Evolutionary conservation across 345 rosid species (phyloP), one percentile per base, ranked within the genome.

Genomic region (Leavenworthia alabamica): DNA sequence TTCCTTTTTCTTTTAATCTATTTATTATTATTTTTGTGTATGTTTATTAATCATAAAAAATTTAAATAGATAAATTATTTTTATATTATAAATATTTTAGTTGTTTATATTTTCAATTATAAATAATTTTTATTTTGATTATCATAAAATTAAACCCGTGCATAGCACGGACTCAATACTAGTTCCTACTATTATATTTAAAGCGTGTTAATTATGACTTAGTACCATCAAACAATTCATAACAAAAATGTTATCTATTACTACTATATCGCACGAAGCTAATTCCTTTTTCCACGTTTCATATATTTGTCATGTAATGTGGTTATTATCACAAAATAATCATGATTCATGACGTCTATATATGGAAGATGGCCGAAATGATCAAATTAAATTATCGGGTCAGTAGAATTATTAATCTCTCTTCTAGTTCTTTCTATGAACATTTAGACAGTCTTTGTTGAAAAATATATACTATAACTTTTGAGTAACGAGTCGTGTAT

Each of bases 321-420:
- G 62, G 44, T 60, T 42, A 44, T 33, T 58, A 33, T 43, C 37
- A 13, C 4, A 15, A 29, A 27, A n/a, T n/a, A n/a, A 46, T 16
- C 46, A 60, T 43, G 74, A 70, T 63, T 63, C 55, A 5, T 61
- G 5, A n/a, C n/a, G 53, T 48, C 74, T 55, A 46, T 47, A 29
- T 28, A 37, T 28, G 28, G 35, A 47, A 53, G 22, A 62, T 55
- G 39, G 47, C 46, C 74, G 47, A 39, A 31, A 40, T 48, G 13
- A 62, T 8, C 53, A 54, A 7, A 31, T 55, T 70, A 46, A n/a
- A 15, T 40, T 56, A 70, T 48, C 37, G 28, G 31, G 53, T 49
- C 74, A 62, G 39, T 47, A 29, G 29, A 37, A 27, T 61, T 53
- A 61, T 37, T 54, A 39, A 8, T 26, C 45, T 48, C 58, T 56